Base-by-base conservation (phyloP, 768 basidiomycete genomes). In the Guyanaporus albipodus region DNA sequence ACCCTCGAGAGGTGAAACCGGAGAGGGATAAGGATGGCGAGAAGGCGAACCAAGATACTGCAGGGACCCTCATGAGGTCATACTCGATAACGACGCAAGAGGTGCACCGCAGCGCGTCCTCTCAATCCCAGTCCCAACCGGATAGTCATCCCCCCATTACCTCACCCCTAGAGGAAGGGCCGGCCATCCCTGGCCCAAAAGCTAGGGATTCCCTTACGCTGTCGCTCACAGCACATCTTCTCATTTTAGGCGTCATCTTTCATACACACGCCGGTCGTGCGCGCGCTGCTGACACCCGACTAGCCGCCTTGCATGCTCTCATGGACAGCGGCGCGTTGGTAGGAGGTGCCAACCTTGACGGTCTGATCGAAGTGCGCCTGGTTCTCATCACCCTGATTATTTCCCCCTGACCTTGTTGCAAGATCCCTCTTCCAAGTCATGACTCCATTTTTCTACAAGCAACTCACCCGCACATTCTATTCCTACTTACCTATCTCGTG, bases 381-480 rank as follows among this genome's bases (percentile, higher is more conserved):
- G 3, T 46, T 24, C 59, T 68, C 43, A 66, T 70, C 24, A 4
- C 50, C 23, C 1, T 14, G 24, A 32, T 33, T 17, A 19, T 36
- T 11, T 42, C 31, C 9, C 9, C 41, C 17, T 52, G 19, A 43
- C 9, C n/a, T 33, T 8, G 26, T 46, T 14, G 21, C 17, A 15
- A 70, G 61, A 59, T 71, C 6, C 48, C 53, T 8, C 39, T 72
- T 37, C 51, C 71, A 1, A 44, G 64, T 5, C 64, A 72, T 4
- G 70, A 71, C 12, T 71, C 82, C 3, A 66, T 88, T 0, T 62
- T 69, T 36, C 57, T 88, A 6, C 78, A 78, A 33, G 73, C 75
- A 3, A 87, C 86, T 7, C 85, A 87, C 54, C 86, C 87, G 0
- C 76, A 82, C 5, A 63, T 83, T 2, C 55, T 89, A 0, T 83